Percentiles rank a stretch among this genome's conserved stretches.
Conservation (phyloP, 1,284 basidiomycete species). For the Somion occarium region DNA sequence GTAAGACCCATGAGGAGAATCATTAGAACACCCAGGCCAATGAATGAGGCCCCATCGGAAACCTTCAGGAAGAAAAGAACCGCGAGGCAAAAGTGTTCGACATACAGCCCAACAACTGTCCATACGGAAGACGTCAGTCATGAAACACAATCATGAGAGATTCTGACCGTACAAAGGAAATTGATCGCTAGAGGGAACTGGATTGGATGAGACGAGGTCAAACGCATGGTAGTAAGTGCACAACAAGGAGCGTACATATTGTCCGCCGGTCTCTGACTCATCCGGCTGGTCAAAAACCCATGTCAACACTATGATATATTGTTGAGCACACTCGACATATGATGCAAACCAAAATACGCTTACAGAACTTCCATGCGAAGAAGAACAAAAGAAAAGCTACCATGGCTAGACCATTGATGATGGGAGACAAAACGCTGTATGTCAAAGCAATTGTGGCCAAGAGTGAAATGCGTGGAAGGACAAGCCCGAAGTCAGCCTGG, state of each 20-base stretch:
- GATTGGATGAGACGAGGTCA: background rate
- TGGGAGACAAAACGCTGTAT: slow-evolving; percentile 70
- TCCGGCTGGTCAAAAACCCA: slow-evolving; percentile 58
- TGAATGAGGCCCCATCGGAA: slow-evolving; percentile 29
- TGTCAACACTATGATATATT: slow-evolving; percentile 33
- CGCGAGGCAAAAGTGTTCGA: slow-evolving; percentile 59
- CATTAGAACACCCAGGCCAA: slow-evolving; percentile 59
- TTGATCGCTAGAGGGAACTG: slow-evolving; percentile 78
- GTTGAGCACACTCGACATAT: background rate
- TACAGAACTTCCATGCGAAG: slow-evolving; percentile 62
- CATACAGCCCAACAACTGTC: slow-evolving; percentile 64
- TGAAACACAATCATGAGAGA: slow-evolving; percentile 3
- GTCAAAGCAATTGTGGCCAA: slow-evolving; percentile 51
- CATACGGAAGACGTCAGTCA: background rate
- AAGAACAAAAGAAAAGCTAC: slow-evolving; percentile 62
- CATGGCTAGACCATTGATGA: slow-evolving; percentile 68
- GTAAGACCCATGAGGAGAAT: slow-evolving; percentile 58
- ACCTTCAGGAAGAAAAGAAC: slow-evolving; percentile 66
- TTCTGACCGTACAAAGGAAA: slow-evolving; percentile 44
- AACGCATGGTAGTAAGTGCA: slow-evolving; percentile 20
- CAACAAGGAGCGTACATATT: slow-evolving; percentile 27
- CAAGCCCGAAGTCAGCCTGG: slow-evolving; percentile 38
- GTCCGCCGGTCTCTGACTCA: slow-evolving; percentile 38
- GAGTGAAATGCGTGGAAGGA: slow-evolving; percentile 46
- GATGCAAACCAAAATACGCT: slow-evolving; percentile 11